Conservation (phyloP, 139 green algal species). For the Tetraselmis chui region DNA sequence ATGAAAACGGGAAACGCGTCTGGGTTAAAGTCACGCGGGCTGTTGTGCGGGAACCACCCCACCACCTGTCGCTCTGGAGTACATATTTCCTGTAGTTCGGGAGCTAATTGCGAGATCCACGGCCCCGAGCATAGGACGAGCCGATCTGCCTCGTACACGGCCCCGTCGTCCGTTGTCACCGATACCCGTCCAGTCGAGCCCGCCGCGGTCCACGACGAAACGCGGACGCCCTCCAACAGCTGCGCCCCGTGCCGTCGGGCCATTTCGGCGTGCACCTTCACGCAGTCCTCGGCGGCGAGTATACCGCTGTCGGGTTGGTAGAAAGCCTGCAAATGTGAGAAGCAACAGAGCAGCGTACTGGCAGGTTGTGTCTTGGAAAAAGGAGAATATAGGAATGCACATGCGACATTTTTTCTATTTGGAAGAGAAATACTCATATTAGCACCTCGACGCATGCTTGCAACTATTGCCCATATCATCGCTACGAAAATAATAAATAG, state of each 20-base stretch:
- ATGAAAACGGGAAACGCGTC: slow-evolving; percentile 46
- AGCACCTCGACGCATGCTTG: too few species aligned
- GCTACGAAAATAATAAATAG: too few species aligned
- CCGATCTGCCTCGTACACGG: slow-evolving; percentile 14
- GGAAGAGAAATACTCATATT: too few species aligned
- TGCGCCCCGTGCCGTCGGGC: slow-evolving; percentile 24
- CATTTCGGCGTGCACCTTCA: slow-evolving; percentile 33
- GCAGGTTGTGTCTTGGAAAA: too few species aligned
- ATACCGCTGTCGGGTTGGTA: slow-evolving; percentile 58
- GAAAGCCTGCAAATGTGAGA: slow-evolving; percentile 39
- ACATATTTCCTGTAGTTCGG: slow-evolving; percentile 32
- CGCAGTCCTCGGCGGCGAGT: slow-evolving; percentile 52
- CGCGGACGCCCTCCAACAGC: slow-evolving; percentile 15
- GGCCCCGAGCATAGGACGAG: slow-evolving; percentile 53
- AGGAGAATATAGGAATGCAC: too few species aligned
- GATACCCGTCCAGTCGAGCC: slow-evolving; percentile 12
- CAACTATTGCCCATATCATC: too few species aligned
- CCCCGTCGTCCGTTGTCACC: slow-evolving; percentile 23
- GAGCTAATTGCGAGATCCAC: slow-evolving; percentile 62
- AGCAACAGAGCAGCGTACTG: too few species aligned
- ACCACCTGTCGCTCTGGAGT: slow-evolving; percentile 43
- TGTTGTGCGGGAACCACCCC: slow-evolving; percentile 37
- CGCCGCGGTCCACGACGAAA: slow-evolving; percentile 22
- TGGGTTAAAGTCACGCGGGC: background rate
- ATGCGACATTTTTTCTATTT: too few species aligned